Percentiles rank a stretch among this genome's conserved stretches.
These are phyloP conservation scores for Tetrapisispora fleetii DNA, from an alignment of 805 yeast genomes.

Conservation along the genomic window DNA sequence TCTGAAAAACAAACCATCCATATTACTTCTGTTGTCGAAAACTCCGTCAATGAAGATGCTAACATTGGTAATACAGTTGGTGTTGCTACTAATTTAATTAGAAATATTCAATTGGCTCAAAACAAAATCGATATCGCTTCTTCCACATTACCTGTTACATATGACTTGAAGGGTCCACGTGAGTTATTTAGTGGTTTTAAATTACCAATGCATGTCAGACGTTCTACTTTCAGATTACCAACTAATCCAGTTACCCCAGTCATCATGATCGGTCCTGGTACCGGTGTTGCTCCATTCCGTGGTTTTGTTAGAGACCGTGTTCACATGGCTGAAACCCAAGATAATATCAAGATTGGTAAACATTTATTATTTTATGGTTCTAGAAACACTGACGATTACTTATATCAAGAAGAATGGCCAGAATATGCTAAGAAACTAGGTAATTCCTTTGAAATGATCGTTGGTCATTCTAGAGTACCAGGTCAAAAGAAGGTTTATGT, in stretches of 20 bases:
- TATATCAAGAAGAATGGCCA: constrained; percentile 87
- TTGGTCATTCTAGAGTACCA: constrained; percentile 78
- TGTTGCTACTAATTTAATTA: constrained; percentile 82
- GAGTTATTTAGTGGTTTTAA: constrained; percentile 36
- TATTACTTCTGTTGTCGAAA: constrained; percentile 89
- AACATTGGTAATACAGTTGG: constrained; percentile 38
- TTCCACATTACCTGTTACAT: constrained; percentile 38
- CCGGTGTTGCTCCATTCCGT: constrained; percentile 97
- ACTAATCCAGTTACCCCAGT: constrained; percentile 73
- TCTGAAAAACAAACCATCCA: constrained; percentile 67
- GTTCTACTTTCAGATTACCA: constrained; percentile 91
- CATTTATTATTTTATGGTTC: constrained; percentile 79
- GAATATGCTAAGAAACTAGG: constrained; percentile 54
- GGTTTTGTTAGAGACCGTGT: constrained; percentile 87
- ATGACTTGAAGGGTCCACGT: constrained; percentile 82
- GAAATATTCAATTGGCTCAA: constrained; percentile 54
- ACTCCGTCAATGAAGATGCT: constrained; percentile 29
- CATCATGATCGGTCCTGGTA: constrained; percentile 94
- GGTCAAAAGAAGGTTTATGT: constrained; percentile 60
- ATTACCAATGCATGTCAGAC: constrained; percentile 86
- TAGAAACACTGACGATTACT: constrained; percentile 74
- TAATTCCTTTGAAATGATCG: constrained; percentile 53
- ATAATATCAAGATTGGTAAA: constrained; percentile 48
- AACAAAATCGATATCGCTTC: constrained; percentile 33
- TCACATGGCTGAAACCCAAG: constrained; percentile 36